These are phyloP conservation scores for Dryadomyces quercivorus DNA, from an alignment of 2,329 filamentous ascomycete genomes.

Conservation along the genomic window DNA sequence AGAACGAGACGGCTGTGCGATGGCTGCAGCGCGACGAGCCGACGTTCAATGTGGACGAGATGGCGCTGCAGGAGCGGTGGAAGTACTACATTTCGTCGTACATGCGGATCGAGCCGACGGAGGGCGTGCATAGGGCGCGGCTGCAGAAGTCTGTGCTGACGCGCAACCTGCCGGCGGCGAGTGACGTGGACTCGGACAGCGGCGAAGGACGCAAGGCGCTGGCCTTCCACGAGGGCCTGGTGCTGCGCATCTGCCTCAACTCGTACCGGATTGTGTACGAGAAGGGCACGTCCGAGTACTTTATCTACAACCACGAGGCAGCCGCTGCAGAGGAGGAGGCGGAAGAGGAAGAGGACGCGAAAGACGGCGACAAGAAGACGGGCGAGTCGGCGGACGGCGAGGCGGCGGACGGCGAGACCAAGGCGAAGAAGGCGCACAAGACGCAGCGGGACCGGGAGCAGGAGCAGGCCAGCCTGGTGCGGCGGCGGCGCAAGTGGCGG, in stretches of 20 bases:
- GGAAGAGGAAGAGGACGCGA: conserved; percentile 1
- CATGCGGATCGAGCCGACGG: conserved; percentile 77
- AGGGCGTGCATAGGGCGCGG: conserved; percentile 55
- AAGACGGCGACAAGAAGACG: not conserved
- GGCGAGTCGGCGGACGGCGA: not conserved
- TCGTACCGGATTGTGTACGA: conserved; percentile 72
- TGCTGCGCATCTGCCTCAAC: conserved; percentile 63
- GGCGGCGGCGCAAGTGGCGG: conserved; percentile 23
- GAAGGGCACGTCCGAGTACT: conserved; percentile 57
- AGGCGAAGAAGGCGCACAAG: not conserved
- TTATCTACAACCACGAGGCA: conserved; percentile 57
- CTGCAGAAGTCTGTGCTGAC: conserved; percentile 58
- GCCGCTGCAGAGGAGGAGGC: conserved; percentile 51
- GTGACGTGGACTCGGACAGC: conserved; percentile 51
- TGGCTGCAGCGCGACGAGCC: conserved; percentile 56
- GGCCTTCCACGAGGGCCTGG: conserved; percentile 53
- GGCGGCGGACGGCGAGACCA: not conserved
- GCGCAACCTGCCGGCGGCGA: conserved; percentile 54
- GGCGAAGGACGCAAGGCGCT: conserved; percentile 48
- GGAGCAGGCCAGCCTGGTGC: conserved; percentile 16
- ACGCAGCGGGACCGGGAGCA: conserved; percentile 28
- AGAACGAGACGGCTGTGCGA: conserved; percentile 58
- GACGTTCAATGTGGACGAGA: conserved; percentile 79
- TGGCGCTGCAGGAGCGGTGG: conserved; percentile 75
- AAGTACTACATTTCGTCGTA: conserved; percentile 93